phyloP scores from a whole-genome alignment of 805 yeast species.

The Blastobotrys chiropterorum region DNA sequence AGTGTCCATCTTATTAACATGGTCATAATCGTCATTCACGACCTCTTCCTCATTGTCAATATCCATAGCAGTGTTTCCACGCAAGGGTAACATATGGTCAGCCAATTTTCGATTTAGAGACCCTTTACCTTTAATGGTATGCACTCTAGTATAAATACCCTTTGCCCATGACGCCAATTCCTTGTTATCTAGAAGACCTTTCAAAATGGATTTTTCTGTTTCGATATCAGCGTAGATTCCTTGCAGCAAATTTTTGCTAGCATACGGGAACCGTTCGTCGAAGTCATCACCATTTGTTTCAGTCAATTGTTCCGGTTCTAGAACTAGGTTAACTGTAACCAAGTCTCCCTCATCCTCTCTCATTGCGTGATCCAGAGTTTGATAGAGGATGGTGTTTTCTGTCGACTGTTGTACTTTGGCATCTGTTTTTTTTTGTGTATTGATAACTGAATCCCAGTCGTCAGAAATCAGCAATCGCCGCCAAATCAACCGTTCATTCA shows the following conservation, averaged over 20 bases:
- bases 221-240: constrained; percentile 8
- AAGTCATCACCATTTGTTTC: constrained; percentile 3
- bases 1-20: background rate
- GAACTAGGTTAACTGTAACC: background rate
- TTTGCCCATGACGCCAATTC: constrained; percentile 16
- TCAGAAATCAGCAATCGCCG: constrained; percentile 50
- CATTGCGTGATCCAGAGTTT: constrained; percentile 32
- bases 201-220: constrained; percentile 1
- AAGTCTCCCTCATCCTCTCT: no score
- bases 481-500: constrained; percentile 45
- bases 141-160: constrained; percentile 22
- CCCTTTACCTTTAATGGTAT: background rate
- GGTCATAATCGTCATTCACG: no score
- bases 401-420: constrained; percentile 37
- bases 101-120: background rate
- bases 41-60: background rate
- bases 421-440: constrained; percentile 36
- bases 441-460: constrained; percentile 39
- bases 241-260: constrained; percentile 5
- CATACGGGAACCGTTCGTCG: constrained; percentile 13
- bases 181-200: constrained; percentile 6
- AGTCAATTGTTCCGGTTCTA: constrained; percentile 4
- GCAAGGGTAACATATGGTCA: background rate
- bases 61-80: constrained; percentile 1
- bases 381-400: constrained; percentile 39